These are phyloP conservation scores for Vaccinium corymbosum DNA, from an alignment of 148 eudicot species.

Conservation along the genomic window DNA sequence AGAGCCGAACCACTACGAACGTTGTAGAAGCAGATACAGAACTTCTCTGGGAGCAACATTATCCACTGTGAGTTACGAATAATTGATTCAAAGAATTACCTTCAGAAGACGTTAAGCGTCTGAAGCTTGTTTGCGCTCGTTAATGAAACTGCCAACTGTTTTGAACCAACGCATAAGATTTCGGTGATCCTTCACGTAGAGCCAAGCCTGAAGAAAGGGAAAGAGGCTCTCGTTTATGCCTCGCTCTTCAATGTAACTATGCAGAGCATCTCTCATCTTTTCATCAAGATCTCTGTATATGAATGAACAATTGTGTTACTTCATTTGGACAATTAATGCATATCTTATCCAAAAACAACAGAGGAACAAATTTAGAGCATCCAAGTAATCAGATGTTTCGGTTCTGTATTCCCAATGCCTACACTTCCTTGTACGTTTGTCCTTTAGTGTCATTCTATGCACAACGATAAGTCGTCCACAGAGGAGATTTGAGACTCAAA, in stretches of 20 bases:
- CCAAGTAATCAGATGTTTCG: background rate
- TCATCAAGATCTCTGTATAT: conserved; percentile 22
- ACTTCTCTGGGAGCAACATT: background rate
- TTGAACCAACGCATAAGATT: conserved; percentile 62
- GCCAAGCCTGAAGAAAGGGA: conserved; percentile 81
- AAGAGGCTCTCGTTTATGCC: conserved; percentile 71
- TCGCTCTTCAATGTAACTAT: conserved; percentile 57
- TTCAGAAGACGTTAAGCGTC: background rate
- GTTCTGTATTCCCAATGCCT: background rate
- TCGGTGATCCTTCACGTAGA: conserved; percentile 67
- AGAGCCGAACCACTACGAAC: background rate
- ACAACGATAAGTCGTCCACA: background rate
- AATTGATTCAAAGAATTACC: background rate
- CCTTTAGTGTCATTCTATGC: background rate
- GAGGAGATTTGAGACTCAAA: background rate
- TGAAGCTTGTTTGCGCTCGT: conserved; percentile 20
- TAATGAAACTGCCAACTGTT: conserved; percentile 44
- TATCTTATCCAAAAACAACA: background rate
- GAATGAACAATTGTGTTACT: background rate
- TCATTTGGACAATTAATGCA: background rate
- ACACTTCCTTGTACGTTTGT: background rate
- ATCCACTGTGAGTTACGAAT: background rate
- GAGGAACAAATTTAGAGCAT: background rate
- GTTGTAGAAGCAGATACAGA: background rate
- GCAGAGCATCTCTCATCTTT: conserved; percentile 60